Evolutionary conservation across 2,329 filamentous ascomycete genomes (phyloP).

Genomic region (Phialophora chinensis): DNA sequence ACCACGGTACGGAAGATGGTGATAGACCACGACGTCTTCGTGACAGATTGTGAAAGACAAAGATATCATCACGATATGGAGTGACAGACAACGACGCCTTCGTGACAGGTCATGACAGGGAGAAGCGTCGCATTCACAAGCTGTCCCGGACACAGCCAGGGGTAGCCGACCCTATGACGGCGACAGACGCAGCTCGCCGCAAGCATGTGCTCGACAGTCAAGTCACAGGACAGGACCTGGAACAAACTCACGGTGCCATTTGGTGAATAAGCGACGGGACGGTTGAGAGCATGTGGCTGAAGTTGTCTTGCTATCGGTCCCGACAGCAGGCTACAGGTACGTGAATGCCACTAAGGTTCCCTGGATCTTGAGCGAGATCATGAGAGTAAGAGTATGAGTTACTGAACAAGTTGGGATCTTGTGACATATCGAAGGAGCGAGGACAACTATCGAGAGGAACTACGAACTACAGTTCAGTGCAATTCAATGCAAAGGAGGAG

Average conservation of each 20-base stretch:
- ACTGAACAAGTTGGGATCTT: neutral
- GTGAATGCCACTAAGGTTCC: neutral
- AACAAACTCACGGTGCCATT: neutral
- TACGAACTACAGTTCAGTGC: neutral
- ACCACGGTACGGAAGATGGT: neutral
- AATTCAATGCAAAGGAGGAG: neutral
- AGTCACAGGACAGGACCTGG: neutral
- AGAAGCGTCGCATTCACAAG: no score
- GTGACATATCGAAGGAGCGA: neutral
- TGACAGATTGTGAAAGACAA: neutral
- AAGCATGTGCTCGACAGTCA: neutral
- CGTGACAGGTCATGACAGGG: no score
- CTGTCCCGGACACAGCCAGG: no score
- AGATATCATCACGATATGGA: no score
- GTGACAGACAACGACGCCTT: neutral
- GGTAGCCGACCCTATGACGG: neutral
- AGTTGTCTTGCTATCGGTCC: neutral
- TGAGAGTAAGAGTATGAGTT: neutral
- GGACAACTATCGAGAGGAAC: neutral
- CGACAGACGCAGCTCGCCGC: no score
- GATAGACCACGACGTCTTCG: neutral
- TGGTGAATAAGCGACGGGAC: neutral
- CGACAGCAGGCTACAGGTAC: neutral
- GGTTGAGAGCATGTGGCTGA: neutral
- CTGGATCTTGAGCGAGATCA: neutral